phyloP scores from a whole-genome alignment of 208 protist species.

The Leishmania guyanensis region DNA sequence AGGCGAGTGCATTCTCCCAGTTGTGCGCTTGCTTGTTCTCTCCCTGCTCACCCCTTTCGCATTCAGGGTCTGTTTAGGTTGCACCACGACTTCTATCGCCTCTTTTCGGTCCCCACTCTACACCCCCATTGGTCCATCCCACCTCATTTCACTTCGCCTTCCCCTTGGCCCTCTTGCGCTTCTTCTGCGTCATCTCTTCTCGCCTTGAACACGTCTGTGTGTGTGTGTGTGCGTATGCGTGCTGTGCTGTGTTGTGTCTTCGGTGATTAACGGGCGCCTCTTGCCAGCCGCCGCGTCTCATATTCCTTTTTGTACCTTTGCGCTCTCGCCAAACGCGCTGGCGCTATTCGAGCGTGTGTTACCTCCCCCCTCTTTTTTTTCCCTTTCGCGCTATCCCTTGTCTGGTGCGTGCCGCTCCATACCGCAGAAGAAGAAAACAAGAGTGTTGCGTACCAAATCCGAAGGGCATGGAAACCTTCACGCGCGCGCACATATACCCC shows the following conservation, averaged over 20 bases:
- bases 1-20: slow-evolving; percentile 2
- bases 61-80: not conserved
- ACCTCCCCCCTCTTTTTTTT: not conserved
- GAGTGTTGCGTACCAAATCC: not conserved
- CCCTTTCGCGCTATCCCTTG: not conserved
- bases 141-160: not conserved
- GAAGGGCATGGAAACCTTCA: not conserved
- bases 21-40: slow-evolving; percentile 10
- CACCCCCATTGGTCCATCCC: not conserved
- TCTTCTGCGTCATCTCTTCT: not conserved
- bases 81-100: not conserved
- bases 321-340: not conserved
- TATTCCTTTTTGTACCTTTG: not conserved
- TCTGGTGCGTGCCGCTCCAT: not conserved
- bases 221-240: too few species aligned
- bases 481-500: too few species aligned
- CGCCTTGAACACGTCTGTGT: not conserved
- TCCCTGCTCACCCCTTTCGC: slow-evolving; percentile 6
- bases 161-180: not conserved
- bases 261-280: not conserved
- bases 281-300: not conserved
- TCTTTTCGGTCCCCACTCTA: not conserved
- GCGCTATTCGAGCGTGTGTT: not conserved
- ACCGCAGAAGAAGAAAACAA: not conserved
- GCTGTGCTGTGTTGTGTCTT: not conserved